Evolutionary conservation across 2,329 filamentous ascomycete genomes (phyloP), one percentile per base, ranked within the genome.

Genomic region (Metarhizium brunneum): DNA sequence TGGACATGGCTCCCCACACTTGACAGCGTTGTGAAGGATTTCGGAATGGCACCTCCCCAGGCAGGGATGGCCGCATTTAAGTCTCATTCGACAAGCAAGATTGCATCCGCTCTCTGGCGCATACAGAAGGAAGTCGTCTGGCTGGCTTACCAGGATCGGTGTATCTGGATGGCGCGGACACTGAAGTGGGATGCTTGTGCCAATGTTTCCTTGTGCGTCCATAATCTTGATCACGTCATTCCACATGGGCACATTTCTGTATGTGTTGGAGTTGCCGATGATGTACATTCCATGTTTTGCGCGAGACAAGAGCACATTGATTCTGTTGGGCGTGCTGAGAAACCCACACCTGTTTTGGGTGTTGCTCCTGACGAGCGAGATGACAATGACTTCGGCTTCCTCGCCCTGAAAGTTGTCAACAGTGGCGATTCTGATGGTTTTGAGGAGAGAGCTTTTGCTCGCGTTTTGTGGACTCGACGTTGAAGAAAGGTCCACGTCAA

Each of bases 331-430:
- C 0, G 83, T 85, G 30, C 71, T 78, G 1, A 92, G 71, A 57
- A 91, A 92, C 0, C 87, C 88, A 18, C 79, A 78, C 6, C 76
- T 79, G 8, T 69, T 71, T 7, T 77, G 62, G 0, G 66, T 58
- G 60, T 92, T 92, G 68, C 86, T 88, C 45, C 88, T 79, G 0
- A 90, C 86, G 0, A 92, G 71, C 0, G 84, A 88, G 0, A 91
- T 72, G 2, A 92, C 73, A 0, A 92, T 74, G 8, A 92, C 72
- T 53, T 88, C 85, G 2, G 83, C 84, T 62, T 92, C 87, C 63
- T 92, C 87, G 0, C 87, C 88, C 61, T 92, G 86, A 55, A 89
- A 91, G 59, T 90, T 91, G 65, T 89, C 85, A 0, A 90, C 79
- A 0, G 85, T 90, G 0, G 85, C 84, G 0, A 86, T 67, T 4